A percentile compares a stretch with the other conserved stretches of the same genome.
Evolutionary conservation across 2,329 filamentous ascomycete species (phyloP).

Genomic region (Neofusicoccum cordaticola): DNA sequence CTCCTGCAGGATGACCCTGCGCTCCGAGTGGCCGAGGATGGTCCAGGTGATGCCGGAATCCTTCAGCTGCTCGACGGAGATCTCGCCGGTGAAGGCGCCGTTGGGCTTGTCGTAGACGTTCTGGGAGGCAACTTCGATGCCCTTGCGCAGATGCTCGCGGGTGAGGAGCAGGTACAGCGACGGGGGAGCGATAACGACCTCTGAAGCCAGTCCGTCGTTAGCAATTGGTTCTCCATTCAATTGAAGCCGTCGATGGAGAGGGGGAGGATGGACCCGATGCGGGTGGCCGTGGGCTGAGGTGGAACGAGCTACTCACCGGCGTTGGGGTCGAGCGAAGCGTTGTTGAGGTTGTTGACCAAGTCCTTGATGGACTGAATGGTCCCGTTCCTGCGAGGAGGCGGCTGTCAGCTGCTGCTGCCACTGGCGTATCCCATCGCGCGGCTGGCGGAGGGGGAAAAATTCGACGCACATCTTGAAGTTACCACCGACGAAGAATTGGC

Average conservation of each 20-base stretch:
- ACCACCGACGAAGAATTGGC: constrained; percentile 95
- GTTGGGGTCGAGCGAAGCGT: constrained; percentile 73
- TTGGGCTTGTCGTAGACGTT: constrained; percentile 98
- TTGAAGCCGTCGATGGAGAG: constrained; percentile 4
- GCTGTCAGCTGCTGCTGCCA: constrained; percentile 17
- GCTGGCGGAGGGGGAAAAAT: constrained; percentile 11
- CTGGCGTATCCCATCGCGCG: neutral
- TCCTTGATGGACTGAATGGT: constrained; percentile 83
- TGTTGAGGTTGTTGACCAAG: constrained; percentile 87
- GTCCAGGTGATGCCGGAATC: constrained; percentile 87
- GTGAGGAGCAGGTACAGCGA: constrained; percentile 85
- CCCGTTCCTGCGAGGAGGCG: constrained; percentile 70
- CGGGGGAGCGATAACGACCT: constrained; percentile 93
- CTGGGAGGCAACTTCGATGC: constrained; percentile 85
- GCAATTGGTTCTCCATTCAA: neutral
- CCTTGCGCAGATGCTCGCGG: constrained; percentile 71
- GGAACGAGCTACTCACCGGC: constrained; percentile 55
- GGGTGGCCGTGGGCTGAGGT: constrained; percentile 3
- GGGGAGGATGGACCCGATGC: neutral
- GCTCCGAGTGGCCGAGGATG: constrained; percentile 92
- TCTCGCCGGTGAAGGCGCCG: constrained; percentile 96
- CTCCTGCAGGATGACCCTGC: constrained; percentile 85
- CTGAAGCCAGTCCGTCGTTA: constrained; percentile 44
- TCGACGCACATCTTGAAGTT: constrained; percentile 95
- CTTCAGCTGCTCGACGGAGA: constrained; percentile 85